phyloP scores from a whole-genome alignment of 495 filamentous ascomycete genomes.

The Chaetomium fimeti region DNA sequence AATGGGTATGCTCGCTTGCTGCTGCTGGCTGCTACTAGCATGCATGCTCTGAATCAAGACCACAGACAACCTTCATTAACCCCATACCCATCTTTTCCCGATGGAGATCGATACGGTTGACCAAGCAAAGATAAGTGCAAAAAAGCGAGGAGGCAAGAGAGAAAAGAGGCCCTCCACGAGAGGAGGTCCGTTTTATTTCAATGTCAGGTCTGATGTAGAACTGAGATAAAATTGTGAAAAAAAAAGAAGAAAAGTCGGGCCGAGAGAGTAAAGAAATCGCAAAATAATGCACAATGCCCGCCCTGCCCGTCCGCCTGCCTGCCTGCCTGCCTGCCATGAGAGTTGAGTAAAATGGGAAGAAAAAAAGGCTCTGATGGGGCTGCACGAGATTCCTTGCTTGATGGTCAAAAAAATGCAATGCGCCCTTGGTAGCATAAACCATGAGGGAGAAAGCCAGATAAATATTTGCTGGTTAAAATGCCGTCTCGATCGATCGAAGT shows the following conservation, averaged over 20 bases:
- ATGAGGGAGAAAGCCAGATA: neutral
- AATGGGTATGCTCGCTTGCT: neutral
- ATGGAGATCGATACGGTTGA: neutral
- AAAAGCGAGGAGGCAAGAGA: neutral
- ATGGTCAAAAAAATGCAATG: neutral
- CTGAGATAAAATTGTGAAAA: neutral
- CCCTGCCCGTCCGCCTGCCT: neutral
- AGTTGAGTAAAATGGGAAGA: neutral
- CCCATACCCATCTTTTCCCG: neutral
- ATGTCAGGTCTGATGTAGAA: neutral
- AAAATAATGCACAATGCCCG: constrained; percentile 1
- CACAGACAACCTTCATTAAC: neutral
- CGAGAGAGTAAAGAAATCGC: neutral
- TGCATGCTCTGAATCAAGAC: neutral
- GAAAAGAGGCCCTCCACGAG: neutral
- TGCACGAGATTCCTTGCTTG: neutral
- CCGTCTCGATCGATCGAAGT: neutral
- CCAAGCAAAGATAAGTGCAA: neutral
- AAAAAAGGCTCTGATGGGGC: neutral
- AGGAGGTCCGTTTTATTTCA: neutral
- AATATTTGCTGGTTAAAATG: neutral
- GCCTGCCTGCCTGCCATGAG: neutral
- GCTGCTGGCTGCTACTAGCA: neutral
- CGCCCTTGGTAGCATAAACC: neutral
- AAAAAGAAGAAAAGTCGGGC: neutral